Conservation (phyloP, 345 rosid genomes). For the Cardamine chenopodiifolia region DNA sequence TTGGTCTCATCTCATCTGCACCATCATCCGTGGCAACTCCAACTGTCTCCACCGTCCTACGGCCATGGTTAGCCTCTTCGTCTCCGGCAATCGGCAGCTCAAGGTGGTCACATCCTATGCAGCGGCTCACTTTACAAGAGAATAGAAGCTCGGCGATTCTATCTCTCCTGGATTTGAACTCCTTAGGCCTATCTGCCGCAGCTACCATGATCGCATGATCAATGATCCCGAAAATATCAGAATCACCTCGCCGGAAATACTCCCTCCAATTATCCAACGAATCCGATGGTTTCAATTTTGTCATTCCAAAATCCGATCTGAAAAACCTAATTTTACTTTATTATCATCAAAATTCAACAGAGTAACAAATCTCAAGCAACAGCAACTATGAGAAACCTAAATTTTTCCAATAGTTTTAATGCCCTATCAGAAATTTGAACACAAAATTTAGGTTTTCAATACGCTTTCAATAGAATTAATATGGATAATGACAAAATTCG, state of each 20-base stretch:
- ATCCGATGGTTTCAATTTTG: constrained; percentile 10
- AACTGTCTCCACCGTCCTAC: constrained; percentile 9
- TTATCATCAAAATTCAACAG: background rate
- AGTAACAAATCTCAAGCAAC: background rate
- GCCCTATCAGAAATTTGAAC: background rate
- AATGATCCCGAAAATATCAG: constrained; percentile 70
- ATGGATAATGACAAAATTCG: background rate
- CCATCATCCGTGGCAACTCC: constrained; percentile 6
- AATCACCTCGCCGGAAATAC: constrained; percentile 65
- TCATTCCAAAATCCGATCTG: background rate
- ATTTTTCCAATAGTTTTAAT: background rate
- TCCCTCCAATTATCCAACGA: constrained; percentile 73
- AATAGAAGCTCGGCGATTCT: constrained; percentile 71
- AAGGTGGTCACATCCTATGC: constrained; percentile 63
- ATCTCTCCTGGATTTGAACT: constrained; percentile 63
- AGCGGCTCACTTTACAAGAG: constrained; percentile 52
- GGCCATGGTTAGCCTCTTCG: constrained; percentile 20
- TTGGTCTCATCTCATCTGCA: constrained; percentile 49
- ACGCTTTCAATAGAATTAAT: background rate
- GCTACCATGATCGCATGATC: constrained; percentile 78
- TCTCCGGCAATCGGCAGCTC: constrained; percentile 49
- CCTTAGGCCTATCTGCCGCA: constrained; percentile 68
- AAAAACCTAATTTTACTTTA: constrained; percentile 9
- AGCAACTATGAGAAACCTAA: background rate
- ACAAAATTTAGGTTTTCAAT: constrained; percentile 5